Percentiles rank a stretch among this genome's conserved stretches.
Conservation (phyloP, 495 filamentous ascomycete species). For the Hypoxylon crocopeplum region DNA sequence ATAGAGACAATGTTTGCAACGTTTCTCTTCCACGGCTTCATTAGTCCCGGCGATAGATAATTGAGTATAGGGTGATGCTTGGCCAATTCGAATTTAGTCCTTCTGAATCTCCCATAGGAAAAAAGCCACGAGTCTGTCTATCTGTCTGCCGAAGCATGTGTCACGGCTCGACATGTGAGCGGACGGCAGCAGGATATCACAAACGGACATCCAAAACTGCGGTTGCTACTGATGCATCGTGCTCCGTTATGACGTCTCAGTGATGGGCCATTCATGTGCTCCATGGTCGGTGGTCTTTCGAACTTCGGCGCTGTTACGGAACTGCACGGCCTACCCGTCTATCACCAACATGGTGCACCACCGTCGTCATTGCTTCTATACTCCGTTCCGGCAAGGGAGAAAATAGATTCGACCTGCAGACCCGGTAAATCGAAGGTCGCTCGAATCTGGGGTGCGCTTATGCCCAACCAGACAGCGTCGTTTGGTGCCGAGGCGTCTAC, state of each 20-base stretch:
- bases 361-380: conserved; percentile 27
- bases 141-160: conserved; percentile 10
- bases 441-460: conserved; percentile 31
- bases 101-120: conserved; percentile 15
- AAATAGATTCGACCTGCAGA: conserved; percentile 23
- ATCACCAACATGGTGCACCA: conserved; percentile 27
- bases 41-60: conserved; percentile 5
- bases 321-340: conserved; percentile 30
- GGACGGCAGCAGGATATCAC: conserved; percentile 12
- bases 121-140: conserved; percentile 25
- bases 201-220: conserved; percentile 22
- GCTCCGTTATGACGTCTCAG: conserved; percentile 37
- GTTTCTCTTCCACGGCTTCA: conserved; percentile 7
- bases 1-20: conserved; percentile 3
- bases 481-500: conserved; percentile 11
- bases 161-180: conserved; percentile 19
- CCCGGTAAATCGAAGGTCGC: conserved; percentile 10
- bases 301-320: conserved; percentile 26
- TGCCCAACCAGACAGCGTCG: conserved; percentile 31
- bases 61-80: conserved; percentile 10
- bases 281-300: no score
- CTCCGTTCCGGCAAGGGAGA: conserved; percentile 20
- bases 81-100: conserved; percentile 16
- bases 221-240: conserved; percentile 26
- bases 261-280: conserved; percentile 14